Base-by-base conservation (phyloP, 768 basidiomycete genomes). In the Auriscalpium microsporum region DNA sequence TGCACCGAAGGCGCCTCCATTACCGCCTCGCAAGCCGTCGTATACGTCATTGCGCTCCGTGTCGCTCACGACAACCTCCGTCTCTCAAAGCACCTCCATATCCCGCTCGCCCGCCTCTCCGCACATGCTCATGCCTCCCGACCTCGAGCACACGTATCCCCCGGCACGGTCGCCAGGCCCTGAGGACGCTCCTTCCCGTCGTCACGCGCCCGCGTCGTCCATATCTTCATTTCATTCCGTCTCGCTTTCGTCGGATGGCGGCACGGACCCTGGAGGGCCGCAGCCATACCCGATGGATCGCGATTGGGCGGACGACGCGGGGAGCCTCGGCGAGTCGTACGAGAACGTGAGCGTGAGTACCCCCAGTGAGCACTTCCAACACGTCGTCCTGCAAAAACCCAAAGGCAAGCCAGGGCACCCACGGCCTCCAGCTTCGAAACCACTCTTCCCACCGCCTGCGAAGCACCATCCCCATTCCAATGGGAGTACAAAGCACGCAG, bases 201-300 rank as follows among this genome's bases (percentile, higher is more conserved):
- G 73, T 45, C 85, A 88, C 64, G 75, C 72, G 13, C 75, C 78
- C 3, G 77, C 75, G 10, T 85, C 85, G 1, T 89, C 87, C 47
- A 75, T 87, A 38, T 87, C 87, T 1, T 89, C 87, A 16, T 87
- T 89, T 56, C 86, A 87, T 61, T 87, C 87, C 1, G 84, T 89
- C 17, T 89, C 87, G 1, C 76, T 89, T 21, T 88, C 86, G 1
- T 84, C 83, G 10, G 82, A 83, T 54, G 63, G 71, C 70, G 68
- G 62, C 5, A 38, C 56, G 33, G 66, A 68, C 49, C 36, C 45
- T 2, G 52, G 37, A 13, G 10, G 46, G 1, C 45, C 38, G 4
- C 53, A 53, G 11, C 76, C 77, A 2, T 73, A 73, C 58, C 73
- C 75, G 16, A 65, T 75, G 34, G 81, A 82, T 56, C 64, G 64